A percentile compares a stretch with the other conserved stretches of the same genome.
These are phyloP conservation scores for Xenoacremonium recifei DNA, from an alignment of 2,329 filamentous ascomycete genomes.

Conservation along the genomic window DNA sequence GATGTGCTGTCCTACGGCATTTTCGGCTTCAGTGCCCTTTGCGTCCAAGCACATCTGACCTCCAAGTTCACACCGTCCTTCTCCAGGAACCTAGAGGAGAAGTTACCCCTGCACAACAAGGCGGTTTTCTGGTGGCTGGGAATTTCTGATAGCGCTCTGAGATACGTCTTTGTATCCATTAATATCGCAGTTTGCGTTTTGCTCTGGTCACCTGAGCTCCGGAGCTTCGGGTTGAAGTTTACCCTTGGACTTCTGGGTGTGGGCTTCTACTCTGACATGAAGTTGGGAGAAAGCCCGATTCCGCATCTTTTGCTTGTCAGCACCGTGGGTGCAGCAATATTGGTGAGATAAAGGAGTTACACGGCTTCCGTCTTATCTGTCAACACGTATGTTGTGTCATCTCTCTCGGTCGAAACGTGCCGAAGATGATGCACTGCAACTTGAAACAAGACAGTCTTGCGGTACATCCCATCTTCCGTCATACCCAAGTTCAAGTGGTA, in stretches of 20 bases:
- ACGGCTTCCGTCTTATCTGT: neutral
- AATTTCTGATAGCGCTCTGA: neutral
- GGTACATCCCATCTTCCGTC: neutral
- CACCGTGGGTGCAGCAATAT: neutral
- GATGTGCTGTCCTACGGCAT: neutral
- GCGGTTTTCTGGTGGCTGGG: neutral
- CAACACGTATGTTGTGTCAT: too few relatives aligned
- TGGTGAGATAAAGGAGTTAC: neutral
- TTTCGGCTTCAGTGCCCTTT: neutral
- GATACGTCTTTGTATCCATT: neutral
- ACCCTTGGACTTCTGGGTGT: neutral
- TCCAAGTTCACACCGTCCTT: slow-evolving; percentile 1
- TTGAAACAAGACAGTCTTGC: neutral
- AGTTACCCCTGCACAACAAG: neutral
- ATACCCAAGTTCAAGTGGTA: neutral
- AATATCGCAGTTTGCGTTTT: neutral
- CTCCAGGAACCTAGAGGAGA: slow-evolving; percentile 1
- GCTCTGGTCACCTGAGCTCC: neutral
- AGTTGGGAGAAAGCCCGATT: neutral
- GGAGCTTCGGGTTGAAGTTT: neutral
- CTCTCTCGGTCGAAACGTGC: neutral
- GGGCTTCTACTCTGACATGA: slow-evolving; percentile 1
- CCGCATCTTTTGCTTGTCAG: neutral
- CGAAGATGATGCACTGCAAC: neutral
- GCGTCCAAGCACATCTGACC: neutral